phyloP scores from a whole-genome alignment of 2,329 filamentous ascomycete species.

The Bipolaris gigantea region DNA sequence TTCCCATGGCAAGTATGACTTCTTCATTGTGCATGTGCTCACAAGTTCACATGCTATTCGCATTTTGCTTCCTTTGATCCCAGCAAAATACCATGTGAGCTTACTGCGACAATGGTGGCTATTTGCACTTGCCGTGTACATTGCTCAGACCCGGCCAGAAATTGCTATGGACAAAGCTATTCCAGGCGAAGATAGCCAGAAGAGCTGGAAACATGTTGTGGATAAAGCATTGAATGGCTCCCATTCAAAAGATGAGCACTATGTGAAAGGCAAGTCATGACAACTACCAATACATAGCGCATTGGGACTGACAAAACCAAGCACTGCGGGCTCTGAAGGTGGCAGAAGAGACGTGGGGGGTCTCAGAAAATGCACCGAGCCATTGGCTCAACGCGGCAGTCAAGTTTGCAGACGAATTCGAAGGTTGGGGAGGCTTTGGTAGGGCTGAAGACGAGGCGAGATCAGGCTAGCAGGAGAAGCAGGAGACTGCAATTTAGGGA shows the following conservation, averaged over 20 bases:
- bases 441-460: constrained; percentile 27
- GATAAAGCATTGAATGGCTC: constrained; percentile 69
- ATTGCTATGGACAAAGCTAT: constrained; percentile 67
- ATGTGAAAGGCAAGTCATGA: constrained; percentile 69
- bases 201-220: constrained; percentile 76
- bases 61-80: constrained; percentile 78
- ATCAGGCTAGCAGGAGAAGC: constrained; percentile 26
- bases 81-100: constrained; percentile 69
- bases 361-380: constrained; percentile 58
- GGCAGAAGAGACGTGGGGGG: constrained; percentile 71
- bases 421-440: constrained; percentile 63
- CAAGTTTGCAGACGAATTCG: constrained; percentile 72
- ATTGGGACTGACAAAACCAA: constrained; percentile 35
- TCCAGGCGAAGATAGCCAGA: constrained; percentile 60
- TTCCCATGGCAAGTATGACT: constrained; percentile 65
- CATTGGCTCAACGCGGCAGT: constrained; percentile 70
- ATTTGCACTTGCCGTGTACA: constrained; percentile 75
- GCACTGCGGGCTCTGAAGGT: constrained; percentile 74
- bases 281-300: neutral
- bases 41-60: constrained; percentile 81
- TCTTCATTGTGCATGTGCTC: constrained; percentile 79
- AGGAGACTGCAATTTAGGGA: neutral
- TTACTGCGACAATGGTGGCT: constrained; percentile 91
- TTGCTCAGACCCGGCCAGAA: constrained; percentile 71
- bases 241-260: constrained; percentile 76